Conservation (phyloP, 23 red algal species). For the Rhodosorus marinus region DNA sequence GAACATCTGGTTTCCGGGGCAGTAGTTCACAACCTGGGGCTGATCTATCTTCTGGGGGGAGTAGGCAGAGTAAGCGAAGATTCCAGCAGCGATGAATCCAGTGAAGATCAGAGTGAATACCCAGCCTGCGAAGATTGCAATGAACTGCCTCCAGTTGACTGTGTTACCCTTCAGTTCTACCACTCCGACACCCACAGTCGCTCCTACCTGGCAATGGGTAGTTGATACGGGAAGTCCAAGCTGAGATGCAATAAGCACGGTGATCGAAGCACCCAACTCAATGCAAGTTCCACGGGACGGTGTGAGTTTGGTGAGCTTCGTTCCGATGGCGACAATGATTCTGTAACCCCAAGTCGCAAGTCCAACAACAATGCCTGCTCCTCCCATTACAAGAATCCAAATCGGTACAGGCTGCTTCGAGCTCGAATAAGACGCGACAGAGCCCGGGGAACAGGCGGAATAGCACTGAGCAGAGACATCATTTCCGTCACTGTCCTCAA, state of each 20-base stretch:
- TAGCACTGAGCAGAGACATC: conserved; percentile 13
- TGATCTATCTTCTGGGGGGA: conserved; percentile 12
- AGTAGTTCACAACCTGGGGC: conserved; percentile 17
- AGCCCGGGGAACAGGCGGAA: conserved; percentile 14
- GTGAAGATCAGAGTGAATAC: conserved; percentile 53
- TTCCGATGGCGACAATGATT: conserved; percentile 83
- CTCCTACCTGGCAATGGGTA: conserved; percentile 84
- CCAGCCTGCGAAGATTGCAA: conserved; percentile 49
- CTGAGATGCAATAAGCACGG: conserved; percentile 68
- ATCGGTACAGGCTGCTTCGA: conserved; percentile 20
- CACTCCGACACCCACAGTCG: conserved; percentile 60
- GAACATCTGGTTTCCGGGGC: conserved; percentile 38
- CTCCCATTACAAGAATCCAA: conserved; percentile 85
- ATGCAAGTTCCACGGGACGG: conserved; percentile 86
- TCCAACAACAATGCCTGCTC: conserved; percentile 56
- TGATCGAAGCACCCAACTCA: conserved; percentile 76
- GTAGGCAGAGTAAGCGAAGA: conserved; percentile 18
- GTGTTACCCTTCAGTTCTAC: conserved; percentile 41
- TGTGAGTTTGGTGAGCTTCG: conserved; percentile 88
- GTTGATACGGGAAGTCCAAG: conserved; percentile 84
- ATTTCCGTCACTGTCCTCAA: too few relatives aligned
- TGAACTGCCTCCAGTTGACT: conserved; percentile 78
- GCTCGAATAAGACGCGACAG: not conserved
- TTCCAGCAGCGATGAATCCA: conserved; percentile 11
- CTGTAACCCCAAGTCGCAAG: conserved; percentile 79